Evolutionary conservation across 345 rosid genomes (phyloP).

Genomic region (Eucalyptus erythrocorys): DNA sequence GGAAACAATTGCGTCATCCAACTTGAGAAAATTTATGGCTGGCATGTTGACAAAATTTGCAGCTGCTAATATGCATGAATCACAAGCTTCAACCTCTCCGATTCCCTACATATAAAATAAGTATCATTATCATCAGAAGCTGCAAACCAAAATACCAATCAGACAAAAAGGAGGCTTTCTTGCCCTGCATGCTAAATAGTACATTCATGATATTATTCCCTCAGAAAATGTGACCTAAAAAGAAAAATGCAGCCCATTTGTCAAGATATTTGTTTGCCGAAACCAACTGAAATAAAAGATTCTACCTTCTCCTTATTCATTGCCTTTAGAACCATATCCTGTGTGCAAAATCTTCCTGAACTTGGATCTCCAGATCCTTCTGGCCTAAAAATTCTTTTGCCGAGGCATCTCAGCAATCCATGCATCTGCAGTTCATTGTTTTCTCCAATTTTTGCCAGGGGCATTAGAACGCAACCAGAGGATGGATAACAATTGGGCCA

Average conservation of each 20-base stretch:
- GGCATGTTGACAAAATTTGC: too few species aligned
- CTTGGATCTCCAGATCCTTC: neutral
- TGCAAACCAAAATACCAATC: neutral
- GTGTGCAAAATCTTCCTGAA: neutral
- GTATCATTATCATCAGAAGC: neutral
- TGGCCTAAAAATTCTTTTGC: neutral
- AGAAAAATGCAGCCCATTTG: neutral
- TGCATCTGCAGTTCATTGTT: neutral
- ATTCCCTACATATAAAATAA: neutral
- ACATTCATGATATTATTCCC: neutral
- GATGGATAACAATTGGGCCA: neutral
- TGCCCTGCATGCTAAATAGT: neutral
- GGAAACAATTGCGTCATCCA: neutral
- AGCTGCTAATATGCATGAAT: too few species aligned
- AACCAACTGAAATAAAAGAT: neutral
- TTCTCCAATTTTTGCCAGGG: neutral
- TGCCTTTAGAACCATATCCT: neutral
- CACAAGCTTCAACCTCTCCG: too few species aligned
- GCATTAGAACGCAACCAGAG: neutral
- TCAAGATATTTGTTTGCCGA: neutral
- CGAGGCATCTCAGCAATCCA: neutral
- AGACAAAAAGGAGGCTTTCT: fast-evolving
- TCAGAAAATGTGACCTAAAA: neutral
- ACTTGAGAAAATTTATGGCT: neutral
- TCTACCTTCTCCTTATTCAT: neutral